Evolutionary conservation across 2,329 filamentous ascomycete genomes (phyloP), one percentile per base, ranked within the genome.

Genomic region (Calonectria ilicicola): DNA sequence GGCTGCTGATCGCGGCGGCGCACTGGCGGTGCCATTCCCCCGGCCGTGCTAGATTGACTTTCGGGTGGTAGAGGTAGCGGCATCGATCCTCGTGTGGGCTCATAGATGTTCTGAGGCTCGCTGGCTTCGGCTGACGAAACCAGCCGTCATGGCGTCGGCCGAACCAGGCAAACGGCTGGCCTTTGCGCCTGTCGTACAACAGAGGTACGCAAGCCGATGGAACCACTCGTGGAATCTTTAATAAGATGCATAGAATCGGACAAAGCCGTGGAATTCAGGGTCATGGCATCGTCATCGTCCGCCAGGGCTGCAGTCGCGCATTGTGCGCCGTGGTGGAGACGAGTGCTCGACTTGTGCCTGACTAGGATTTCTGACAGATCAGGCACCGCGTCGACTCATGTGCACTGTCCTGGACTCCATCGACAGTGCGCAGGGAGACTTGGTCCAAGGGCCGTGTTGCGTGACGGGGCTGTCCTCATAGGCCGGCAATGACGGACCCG

Each of bases 231-330:
- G 35, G 6, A 9, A 8, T 47, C 44, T n/a, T 12, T n/a, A 19
- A 26, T 21, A 12, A 38, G 53, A 21, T 32, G 19, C 32, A 32
- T 38, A 26, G n/a, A 14, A 23, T 21, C 53, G 53, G 32, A 40
- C 53, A 58, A 58, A 21, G 53, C 53, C 53, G 32, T 58, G 32
- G 53, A 58, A 58, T 58, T 58, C 53, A 58, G 53, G 53, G 53
- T 38, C n/a, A 58, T 40, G 53, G 53, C 32, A 58, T 58, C 53
- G 53, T 58, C 53, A 58, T 58, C 53, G 7, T 15, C 23, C 19
- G 21, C 53, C 53, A 40, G 53, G 53, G 53, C 53, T 40, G 53
- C 32, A 17, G 53, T 27, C 17, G 47, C 21, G 53, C 53, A 38
- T 58, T 40, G 53, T 23, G n/a, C 53, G 40, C 12, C 27, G n/a